Base-by-base conservation (phyloP, 176 grass and related monocot genomes). In the Metroxylon sagu region DNA sequence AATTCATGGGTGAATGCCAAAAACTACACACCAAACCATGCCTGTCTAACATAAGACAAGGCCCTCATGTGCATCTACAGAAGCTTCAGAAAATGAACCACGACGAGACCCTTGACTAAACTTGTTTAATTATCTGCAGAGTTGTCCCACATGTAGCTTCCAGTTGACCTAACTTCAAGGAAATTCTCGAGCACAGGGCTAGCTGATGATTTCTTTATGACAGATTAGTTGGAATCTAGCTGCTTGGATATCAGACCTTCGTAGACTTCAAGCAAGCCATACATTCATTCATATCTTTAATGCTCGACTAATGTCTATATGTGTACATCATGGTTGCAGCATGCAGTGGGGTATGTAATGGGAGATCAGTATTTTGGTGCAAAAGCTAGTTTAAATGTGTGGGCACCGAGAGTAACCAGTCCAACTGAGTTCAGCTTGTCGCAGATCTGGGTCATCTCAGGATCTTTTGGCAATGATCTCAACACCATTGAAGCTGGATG, bases 401-500 rank as follows among this genome's bases (percentile, higher is more conserved):
- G 93, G 93, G 67, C 87, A 8, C 87, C 87, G n/a, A 67, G 59
- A 65, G 84, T 97, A 56, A 61, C 69, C 17, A 82, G 74, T 69
- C 80, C 87, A n/a, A 77, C 73, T 16, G 93, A 97, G 75, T 97
- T 97, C 79, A 91, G 93, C 73, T 80, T 97, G 19, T 97, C 93
- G 3, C 93, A 91, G 68, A 73, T 97, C 51, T 97, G 93, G 93
- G 64, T 97, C 74, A 97, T 97, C 68, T 86, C 93, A 18, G 87
- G 87, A 65, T 69, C 84, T 65, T 97, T 97, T 68, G 81, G 81
- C 73, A 72, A 82, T 65, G 92, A 97, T 75, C 92, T 97, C 81
- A 97, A 97, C 81, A 97, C 93, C 77, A 76, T 97, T 56, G 93
- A 97, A 74, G 93, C 93, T 3, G 93, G 84, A 4, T 97, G 93